Evolutionary conservation across 176 grass and related monocot genomes (phyloP), one percentile per base, ranked within the genome.

Genomic region (Oryza meridionalis): DNA sequence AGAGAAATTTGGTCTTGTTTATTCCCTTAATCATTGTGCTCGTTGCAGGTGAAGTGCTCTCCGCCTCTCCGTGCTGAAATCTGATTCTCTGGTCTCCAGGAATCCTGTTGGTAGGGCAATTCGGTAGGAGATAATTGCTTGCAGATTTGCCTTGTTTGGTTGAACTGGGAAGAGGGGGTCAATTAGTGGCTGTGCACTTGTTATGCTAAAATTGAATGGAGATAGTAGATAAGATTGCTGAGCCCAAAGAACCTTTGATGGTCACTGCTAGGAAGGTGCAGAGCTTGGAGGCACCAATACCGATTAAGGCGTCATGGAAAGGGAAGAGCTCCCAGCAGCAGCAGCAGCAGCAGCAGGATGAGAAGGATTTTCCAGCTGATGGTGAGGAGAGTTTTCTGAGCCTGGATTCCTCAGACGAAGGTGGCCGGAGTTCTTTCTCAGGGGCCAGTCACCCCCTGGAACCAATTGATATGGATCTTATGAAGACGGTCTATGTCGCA

Each of bases 401-500:
- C 82, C 29, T 90, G 33, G 91, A 91, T 65, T 98, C 92, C 29
- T 93, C 76, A 1, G 95, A 95, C 27, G 95, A 92, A 66, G 92
- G 93, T 19, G 85, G 65, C 33, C 78, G 87, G 12, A 91, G 85
- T 70, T 92, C 95, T 45, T 98, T 98, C 90, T 91, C 88, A 13
- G 95, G 95, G 21, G 92, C 88, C 40, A 98, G 88, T 69, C 95
- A 98, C 61, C 95, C 95, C 25, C 87, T 66, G 19, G 95, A 98
- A 76, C 95, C 95, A 7, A 81, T 93, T 67, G 95, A 98, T 76
- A 93, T 94, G 88, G 95, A 98, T 69, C 88, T 91, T 33, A 91
- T 98, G 88, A 98, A 93, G 82, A 93, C 93, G 7, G 95, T 95
- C 11, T 98, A 94, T 58, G 95, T 98, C 8, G 90, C 95, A 13